phyloP scores from a whole-genome alignment of 2,329 filamentous ascomycete species.

The Trichoderma semiorbis region DNA sequence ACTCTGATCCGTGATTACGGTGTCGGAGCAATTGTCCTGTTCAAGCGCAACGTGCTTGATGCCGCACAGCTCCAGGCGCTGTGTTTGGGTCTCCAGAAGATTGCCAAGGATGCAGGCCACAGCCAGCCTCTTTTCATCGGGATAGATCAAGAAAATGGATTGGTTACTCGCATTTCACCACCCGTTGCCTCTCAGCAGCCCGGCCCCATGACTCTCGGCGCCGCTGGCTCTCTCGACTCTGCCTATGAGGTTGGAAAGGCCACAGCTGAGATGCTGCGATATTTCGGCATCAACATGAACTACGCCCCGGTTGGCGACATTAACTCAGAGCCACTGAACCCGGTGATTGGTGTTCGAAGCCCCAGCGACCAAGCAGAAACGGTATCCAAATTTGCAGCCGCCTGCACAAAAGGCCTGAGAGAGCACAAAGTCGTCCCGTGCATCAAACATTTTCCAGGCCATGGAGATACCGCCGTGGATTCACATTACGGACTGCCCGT shows the following conservation, averaged over 20 bases:
- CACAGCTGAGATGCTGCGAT: conserved; percentile 24
- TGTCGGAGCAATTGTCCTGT: conserved; percentile 27
- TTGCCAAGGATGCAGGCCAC: conserved; percentile 26
- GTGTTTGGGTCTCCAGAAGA: conserved; percentile 24
- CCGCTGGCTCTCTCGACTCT: conserved; percentile 21
- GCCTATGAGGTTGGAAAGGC: conserved; percentile 22
- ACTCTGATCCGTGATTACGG: conserved; percentile 27
- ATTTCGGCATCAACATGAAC: conserved; percentile 31
- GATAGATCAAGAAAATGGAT: conserved; percentile 29
- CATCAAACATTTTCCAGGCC: conserved; percentile 29
- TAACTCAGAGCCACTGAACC: conserved; percentile 28
- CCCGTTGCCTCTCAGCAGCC: conserved; percentile 26
- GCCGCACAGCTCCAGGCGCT: conserved; percentile 24
- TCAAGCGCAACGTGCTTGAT: conserved; percentile 27
- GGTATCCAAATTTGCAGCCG: conserved; percentile 23
- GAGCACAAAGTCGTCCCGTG: conserved; percentile 24
- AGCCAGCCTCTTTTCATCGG: conserved; percentile 27
- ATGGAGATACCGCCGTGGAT: conserved; percentile 28
- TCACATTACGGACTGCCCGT: conserved; percentile 28
- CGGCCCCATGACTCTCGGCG: conserved; percentile 27
- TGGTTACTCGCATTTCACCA: conserved; percentile 27
- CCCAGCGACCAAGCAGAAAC: conserved; percentile 25
- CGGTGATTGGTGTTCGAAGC: conserved; percentile 28
- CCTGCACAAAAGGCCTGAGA: conserved; percentile 24
- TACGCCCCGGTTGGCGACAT: conserved; percentile 28